Base-by-base conservation (phyloP, 2,329 filamentous ascomycete species). In the Aureobasidium sp. region DNA sequence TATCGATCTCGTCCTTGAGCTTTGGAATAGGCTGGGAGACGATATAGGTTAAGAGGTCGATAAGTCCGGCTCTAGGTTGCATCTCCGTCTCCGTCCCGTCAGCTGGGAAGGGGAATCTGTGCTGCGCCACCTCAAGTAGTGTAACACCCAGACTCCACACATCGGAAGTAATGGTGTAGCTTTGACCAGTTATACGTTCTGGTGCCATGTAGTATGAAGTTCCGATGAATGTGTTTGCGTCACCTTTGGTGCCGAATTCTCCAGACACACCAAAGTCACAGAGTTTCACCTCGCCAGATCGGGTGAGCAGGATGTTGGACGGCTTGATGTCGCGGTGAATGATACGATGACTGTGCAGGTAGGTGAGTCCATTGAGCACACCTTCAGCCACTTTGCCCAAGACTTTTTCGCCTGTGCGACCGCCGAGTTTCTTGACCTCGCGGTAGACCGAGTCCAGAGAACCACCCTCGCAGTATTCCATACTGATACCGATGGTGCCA, bases 241-340 rank as follows among this genome's bases (percentile, higher is more conserved):
- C 94, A 59, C 94, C 94, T 75, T 99, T 97, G 54, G 94, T 99
- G 66, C 94, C 95, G 72, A 97, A 97, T 74, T 97, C 94, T 67
- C 94, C 94, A 63, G 90, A 96, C 51, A 99, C 94, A 68, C 94
- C 94, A 73, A 99, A 99, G 77, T 99, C 94, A 77, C 94, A 99
- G 16, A 99, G 85, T 77, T 99, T 99, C 66, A 99, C 93, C 68
- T 96, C 89, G 37, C 94, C 94, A 67, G 90, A 86, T 64, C 93
- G 88, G 72, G 91, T 96, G 34, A 99, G 82, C 27, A 99, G 82
- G 68, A 99, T 97, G 74, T 99, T 99, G 65, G 90, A 95, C 1
- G 94, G 94, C 76, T 99, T 99, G 79, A 99, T 99, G 72, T 99
- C 94, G 77, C 94, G 87, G 76, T 99, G 94, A 69, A 99, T 97